Evolutionary conservation across 768 basidiomycete species (phyloP).

Genomic region (Suillus cothurnatus): DNA sequence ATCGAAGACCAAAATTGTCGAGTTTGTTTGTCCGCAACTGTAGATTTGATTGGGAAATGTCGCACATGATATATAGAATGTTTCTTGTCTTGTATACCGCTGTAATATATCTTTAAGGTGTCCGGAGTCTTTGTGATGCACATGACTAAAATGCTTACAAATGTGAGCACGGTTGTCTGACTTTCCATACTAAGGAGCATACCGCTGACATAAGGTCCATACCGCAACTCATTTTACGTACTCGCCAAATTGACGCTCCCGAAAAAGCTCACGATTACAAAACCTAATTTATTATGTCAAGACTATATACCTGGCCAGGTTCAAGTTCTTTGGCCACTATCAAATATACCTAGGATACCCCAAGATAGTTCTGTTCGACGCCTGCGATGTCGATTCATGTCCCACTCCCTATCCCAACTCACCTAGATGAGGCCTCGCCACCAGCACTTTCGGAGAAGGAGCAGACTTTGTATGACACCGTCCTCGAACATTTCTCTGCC

Average conservation of each 20-base stretch:
- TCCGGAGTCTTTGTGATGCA: neutral
- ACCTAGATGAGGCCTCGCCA: slow-evolving; percentile 31
- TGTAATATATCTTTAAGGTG: neutral
- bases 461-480: slow-evolving; percentile 50
- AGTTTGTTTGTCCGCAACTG: too few relatives aligned
- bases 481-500: slow-evolving; percentile 58
- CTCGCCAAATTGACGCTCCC: neutral
- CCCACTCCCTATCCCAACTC: slow-evolving; percentile 26
- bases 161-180: neutral
- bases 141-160: neutral
- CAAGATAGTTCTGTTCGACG: neutral
- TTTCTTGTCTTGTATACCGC: too few relatives aligned
- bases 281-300: neutral
- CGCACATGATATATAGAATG: too few relatives aligned
- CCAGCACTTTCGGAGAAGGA: slow-evolving; percentile 47
- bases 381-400: slow-evolving; percentile 14
- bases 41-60: too few relatives aligned
- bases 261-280: slow-evolving; percentile 1
- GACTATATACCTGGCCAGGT: neutral
- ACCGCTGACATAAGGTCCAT: too few relatives aligned
- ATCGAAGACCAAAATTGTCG: too few relatives aligned
- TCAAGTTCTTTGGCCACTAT: neutral
- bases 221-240: too few relatives aligned
- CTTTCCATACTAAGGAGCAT: too few relatives aligned
- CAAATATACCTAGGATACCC: neutral